Evolutionary conservation across 1,284 basidiomycete genomes (phyloP).

Genomic region (Trametes pubescens): DNA sequence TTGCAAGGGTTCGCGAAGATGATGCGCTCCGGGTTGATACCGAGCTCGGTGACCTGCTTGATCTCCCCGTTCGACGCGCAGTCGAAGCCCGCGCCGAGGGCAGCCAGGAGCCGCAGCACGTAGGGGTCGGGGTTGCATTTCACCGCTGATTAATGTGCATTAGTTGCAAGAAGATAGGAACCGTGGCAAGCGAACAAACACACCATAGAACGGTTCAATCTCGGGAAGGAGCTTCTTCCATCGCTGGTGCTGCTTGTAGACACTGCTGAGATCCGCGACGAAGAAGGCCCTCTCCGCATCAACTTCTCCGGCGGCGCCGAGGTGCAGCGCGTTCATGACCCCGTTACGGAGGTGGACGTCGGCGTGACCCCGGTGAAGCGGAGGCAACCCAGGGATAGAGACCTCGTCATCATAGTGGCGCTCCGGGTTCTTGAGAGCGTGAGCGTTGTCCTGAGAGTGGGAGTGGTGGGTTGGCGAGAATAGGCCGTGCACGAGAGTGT

Average conservation of each 20-base stretch:
- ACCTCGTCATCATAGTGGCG: conserved; percentile 47
- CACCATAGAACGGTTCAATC: conserved; percentile 93
- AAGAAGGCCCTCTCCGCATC: conserved; percentile 96
- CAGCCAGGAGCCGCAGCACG: conserved; percentile 89
- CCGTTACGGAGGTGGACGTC: conserved; percentile 77
- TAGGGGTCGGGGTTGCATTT: conserved; percentile 99
- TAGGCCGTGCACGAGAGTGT: conserved; percentile 45
- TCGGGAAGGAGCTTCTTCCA: conserved; percentile 87
- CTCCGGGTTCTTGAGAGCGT: conserved; percentile 33
- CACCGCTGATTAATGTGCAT: conserved; percentile 63
- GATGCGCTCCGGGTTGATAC: conserved; percentile 81
- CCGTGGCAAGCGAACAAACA: conserved; percentile 41
- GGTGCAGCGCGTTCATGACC: conserved; percentile 67
- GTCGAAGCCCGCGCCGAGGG: conserved; percentile 94
- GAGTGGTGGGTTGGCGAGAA: conserved; percentile 40
- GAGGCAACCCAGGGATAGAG: conserved; percentile 70
- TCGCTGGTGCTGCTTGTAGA: conserved; percentile 87
- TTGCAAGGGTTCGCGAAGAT: conserved; percentile 99
- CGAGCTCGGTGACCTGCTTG: conserved; percentile 79
- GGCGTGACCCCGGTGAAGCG: conserved; percentile 71
- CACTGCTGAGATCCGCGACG: conserved; percentile 91
- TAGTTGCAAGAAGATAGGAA: conserved; percentile 17
- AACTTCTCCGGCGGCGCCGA: conserved; percentile 58
- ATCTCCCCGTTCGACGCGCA: conserved; percentile 99
- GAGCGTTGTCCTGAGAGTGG: conserved; percentile 36